phyloP scores from a whole-genome alignment of 768 basidiomycete genomes.

The Suillus subalutaceus region DNA sequence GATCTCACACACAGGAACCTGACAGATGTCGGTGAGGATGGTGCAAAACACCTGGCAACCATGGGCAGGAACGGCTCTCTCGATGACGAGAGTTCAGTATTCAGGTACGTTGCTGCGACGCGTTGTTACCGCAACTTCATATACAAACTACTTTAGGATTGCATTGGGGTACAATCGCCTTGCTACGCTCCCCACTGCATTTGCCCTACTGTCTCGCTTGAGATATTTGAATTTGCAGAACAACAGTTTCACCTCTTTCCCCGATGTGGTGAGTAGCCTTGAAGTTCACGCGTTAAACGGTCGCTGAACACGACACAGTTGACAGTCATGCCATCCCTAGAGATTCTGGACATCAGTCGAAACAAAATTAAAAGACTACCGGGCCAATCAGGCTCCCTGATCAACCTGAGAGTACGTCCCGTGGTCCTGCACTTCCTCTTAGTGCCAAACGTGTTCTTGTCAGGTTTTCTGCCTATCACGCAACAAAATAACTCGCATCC shows the following conservation, averaged over 20 bases:
- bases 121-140: constrained; percentile 14
- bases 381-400: constrained; percentile 73
- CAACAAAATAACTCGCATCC: constrained; percentile 83
- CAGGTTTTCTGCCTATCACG: constrained; percentile 86
- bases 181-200: constrained; percentile 72
- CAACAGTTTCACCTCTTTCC: constrained; percentile 82
- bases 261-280: constrained; percentile 72
- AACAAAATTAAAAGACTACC: constrained; percentile 89
- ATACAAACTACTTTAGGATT: constrained; percentile 52
- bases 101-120: constrained; percentile 51
- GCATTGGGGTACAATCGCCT: constrained; percentile 87
- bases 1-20: constrained; percentile 81
- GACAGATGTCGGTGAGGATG: constrained; percentile 72
- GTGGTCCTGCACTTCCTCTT: constrained; percentile 1
- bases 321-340: constrained; percentile 81
- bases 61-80: constrained; percentile 49
- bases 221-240: constrained; percentile 87
- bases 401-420: constrained; percentile 66
- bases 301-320: constrained; percentile 50
- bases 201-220: constrained; percentile 70
- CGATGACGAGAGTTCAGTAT: constrained; percentile 54
- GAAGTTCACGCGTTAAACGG: constrained; percentile 10
- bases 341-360: constrained; percentile 92
- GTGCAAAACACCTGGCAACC: constrained; percentile 76
- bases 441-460: constrained; percentile 7